These are phyloP conservation scores for Microsporum canis DNA, from an alignment of 2,329 filamentous ascomycete species.

Conservation along the genomic window DNA sequence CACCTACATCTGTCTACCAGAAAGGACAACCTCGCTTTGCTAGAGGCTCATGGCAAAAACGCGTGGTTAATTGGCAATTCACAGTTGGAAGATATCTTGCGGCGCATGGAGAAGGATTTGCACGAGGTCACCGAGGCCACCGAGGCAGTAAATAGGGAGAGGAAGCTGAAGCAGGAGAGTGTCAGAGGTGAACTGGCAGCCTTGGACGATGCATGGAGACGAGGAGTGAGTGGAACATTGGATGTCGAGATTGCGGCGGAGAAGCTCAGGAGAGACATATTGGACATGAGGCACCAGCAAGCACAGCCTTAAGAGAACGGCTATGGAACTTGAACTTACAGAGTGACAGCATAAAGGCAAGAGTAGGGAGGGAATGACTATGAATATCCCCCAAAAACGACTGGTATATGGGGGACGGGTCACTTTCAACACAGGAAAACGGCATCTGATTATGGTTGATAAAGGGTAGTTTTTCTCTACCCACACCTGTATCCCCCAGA, in stretches of 20 bases:
- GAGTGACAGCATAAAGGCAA: not conserved
- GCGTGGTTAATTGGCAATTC: slow-evolving; percentile 83
- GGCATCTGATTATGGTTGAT: not conserved
- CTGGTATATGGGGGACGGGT: not conserved
- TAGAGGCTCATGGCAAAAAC: slow-evolving; percentile 75
- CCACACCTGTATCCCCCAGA: not conserved
- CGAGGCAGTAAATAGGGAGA: slow-evolving; percentile 59
- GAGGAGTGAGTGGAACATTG: slow-evolving; percentile 63
- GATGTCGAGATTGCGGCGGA: slow-evolving; percentile 82
- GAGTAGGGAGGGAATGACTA: not conserved
- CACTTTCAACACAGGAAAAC: not conserved
- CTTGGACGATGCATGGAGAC: slow-evolving; percentile 68
- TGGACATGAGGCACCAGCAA: slow-evolving; percentile 45
- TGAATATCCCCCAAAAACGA: not conserved
- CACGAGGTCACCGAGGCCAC: slow-evolving; percentile 55
- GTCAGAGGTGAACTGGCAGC: slow-evolving; percentile 60
- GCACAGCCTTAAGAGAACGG: slow-evolving; percentile 15
- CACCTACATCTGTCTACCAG: slow-evolving; percentile 47
- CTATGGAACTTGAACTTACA: not conserved
- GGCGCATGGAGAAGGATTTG: slow-evolving; percentile 61
- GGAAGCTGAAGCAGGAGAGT: slow-evolving; percentile 59
- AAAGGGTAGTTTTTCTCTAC: not conserved
- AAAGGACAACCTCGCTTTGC: slow-evolving; percentile 54
- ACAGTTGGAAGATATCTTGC: slow-evolving; percentile 61
- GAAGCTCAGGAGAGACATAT: slow-evolving; percentile 53